Evolutionary conservation across 2,329 filamentous ascomycete species (phyloP).

Genomic region (Neurospora sp.): DNA sequence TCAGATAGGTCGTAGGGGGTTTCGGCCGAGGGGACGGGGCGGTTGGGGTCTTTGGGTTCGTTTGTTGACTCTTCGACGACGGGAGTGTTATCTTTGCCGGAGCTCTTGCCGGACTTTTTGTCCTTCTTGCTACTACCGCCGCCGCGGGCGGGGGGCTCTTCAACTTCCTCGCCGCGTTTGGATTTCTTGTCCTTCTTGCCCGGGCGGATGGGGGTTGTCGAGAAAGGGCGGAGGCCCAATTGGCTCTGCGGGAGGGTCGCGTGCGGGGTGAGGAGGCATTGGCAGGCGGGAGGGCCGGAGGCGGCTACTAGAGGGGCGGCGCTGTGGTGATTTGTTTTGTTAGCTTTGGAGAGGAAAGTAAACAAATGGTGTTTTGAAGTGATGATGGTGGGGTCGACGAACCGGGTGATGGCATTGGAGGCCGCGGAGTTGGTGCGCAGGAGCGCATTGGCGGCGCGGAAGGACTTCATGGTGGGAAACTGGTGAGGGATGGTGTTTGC

Average conservation of each 20-base stretch:
- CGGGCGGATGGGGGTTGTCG: constrained; percentile 1
- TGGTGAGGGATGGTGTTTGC: neutral
- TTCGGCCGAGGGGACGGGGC: constrained; percentile 25
- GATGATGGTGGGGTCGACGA: constrained; percentile 5
- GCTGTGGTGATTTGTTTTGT: neutral
- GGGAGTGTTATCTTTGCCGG: neutral
- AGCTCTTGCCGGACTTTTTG: constrained; percentile 4
- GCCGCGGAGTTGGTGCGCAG: constrained; percentile 8
- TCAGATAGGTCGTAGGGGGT: constrained; percentile 41
- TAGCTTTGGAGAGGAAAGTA: neutral
- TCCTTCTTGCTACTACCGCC: neutral
- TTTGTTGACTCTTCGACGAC: neutral
- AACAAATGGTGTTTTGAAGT: neutral
- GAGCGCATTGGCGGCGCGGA: constrained; percentile 12
- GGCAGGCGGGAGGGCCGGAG: neutral
- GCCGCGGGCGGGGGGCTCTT: neutral
- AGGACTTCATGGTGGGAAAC: constrained; percentile 12
- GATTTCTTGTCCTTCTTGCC: constrained; percentile 2
- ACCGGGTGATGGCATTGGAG: constrained; percentile 8
- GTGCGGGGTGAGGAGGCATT: neutral
- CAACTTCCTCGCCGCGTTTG: neutral
- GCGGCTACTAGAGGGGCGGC: neutral
- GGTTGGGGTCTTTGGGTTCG: neutral
- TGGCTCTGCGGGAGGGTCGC: neutral
- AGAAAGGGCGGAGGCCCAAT: constrained; percentile 8